A percentile compares a stretch with the other conserved stretches of the same genome.
Conservation (phyloP, 2,329 filamentous ascomycete species). For the Ambrosiella cleistominuta region DNA sequence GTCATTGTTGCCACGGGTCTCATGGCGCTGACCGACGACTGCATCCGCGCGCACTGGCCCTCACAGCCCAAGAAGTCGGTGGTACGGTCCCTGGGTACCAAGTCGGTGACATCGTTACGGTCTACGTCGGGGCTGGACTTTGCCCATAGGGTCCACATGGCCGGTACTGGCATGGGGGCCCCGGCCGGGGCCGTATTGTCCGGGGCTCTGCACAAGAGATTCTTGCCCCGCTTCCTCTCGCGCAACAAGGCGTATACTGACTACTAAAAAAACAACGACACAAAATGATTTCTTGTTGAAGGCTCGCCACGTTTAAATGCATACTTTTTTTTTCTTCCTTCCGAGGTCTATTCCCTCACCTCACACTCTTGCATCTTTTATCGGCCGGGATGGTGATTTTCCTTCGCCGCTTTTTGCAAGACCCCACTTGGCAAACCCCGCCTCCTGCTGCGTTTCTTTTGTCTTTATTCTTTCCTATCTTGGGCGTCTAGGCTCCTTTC, state of each 20-base stretch:
- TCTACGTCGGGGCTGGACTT: neutral
- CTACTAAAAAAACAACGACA: neutral
- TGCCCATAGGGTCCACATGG: neutral
- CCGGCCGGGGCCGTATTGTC: neutral
- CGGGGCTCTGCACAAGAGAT: conserved; percentile 14
- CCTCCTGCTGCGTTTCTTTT: neutral
- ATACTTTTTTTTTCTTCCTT: neutral
- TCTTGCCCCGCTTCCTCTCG: conserved; percentile 16
- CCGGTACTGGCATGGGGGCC: neutral
- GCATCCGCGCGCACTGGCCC: conserved; percentile 60
- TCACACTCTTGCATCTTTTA: neutral
- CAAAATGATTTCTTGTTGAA: too few species aligned
- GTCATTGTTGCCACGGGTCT: conserved; percentile 82
- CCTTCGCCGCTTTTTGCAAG: neutral
- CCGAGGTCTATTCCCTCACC: neutral
- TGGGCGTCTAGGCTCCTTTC: neutral
- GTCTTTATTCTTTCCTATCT: neutral
- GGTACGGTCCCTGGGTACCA: neutral
- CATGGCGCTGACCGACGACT: conserved; percentile 75
- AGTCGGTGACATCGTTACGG: neutral
- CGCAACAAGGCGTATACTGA: neutral
- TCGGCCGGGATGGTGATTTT: neutral
- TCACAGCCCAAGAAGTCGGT: neutral
- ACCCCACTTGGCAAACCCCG: neutral
- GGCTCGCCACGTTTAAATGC: too few species aligned